Evolutionary conservation across 306 rosid species (phyloP).

Genomic region (Carpinus fangiana): DNA sequence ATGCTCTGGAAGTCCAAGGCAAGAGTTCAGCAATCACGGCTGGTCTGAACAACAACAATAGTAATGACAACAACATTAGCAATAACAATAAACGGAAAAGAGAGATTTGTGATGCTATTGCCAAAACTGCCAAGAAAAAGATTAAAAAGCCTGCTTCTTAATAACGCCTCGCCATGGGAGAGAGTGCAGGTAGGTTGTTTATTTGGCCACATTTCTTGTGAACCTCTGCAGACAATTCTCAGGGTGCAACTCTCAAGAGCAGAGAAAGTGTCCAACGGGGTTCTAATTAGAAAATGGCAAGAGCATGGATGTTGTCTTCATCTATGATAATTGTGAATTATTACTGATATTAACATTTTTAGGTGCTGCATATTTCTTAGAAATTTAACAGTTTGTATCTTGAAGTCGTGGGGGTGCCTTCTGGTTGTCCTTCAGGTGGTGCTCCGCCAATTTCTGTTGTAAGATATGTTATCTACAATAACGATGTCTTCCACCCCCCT

Average conservation of each 20-base stretch:
- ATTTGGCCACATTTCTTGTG: neutral
- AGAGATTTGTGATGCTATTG: slow-evolving; percentile 64
- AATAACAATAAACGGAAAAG: slow-evolving; percentile 52
- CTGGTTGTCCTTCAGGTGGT: slow-evolving; percentile 9
- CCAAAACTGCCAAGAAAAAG: slow-evolving; percentile 67
- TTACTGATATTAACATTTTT: neutral
- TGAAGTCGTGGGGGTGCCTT: neutral
- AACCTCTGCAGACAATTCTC: neutral
- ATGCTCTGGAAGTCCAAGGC: slow-evolving; percentile 60
- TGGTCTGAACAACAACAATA: slow-evolving; percentile 28
- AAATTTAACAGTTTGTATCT: neutral
- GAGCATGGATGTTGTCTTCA: slow-evolving; percentile 9
- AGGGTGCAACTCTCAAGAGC: slow-evolving; percentile 11
- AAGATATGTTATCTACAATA: neutral
- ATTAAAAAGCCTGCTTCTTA: slow-evolving; percentile 42
- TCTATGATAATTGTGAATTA: neutral
- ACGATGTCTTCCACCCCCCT: neutral
- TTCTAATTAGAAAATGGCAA: slow-evolving; percentile 14
- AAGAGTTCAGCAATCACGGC: slow-evolving; percentile 50
- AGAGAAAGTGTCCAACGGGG: slow-evolving; percentile 3
- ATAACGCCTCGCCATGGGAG: slow-evolving; percentile 13
- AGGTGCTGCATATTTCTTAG: neutral
- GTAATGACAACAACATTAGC: slow-evolving; percentile 26
- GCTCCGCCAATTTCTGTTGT: slow-evolving; percentile 3
- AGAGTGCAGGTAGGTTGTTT: slow-evolving; percentile 10